A percentile compares a stretch with the other conserved stretches of the same genome.
Evolutionary conservation across 2,329 filamentous ascomycete species (phyloP).

Genomic region (Phaeophleospora eucalypticola): DNA sequence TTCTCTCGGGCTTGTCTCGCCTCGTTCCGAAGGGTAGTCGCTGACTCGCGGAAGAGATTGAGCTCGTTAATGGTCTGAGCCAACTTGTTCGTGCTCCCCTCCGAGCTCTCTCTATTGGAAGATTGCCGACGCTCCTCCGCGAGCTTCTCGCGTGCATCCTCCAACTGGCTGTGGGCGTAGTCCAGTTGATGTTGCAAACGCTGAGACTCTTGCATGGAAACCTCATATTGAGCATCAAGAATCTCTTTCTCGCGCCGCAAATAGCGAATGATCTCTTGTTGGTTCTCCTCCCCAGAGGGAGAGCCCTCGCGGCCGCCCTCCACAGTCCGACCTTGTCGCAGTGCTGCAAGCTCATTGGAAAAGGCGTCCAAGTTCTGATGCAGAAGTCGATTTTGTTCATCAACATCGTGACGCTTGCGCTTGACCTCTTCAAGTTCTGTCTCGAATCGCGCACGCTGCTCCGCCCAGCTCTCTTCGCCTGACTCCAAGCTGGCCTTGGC

Average conservation of each 20-base stretch:
- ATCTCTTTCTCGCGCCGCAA: slow-evolving; percentile 96
- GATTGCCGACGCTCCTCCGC: slow-evolving; percentile 80
- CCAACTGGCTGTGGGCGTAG: slow-evolving; percentile 79
- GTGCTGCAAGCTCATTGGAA: slow-evolving; percentile 65
- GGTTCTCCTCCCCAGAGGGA: slow-evolving; percentile 53
- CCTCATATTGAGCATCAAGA: slow-evolving; percentile 89
- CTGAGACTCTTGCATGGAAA: slow-evolving; percentile 83
- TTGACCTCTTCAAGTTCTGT: slow-evolving; percentile 76
- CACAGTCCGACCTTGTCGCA: slow-evolving; percentile 69
- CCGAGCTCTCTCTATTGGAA: slow-evolving; percentile 66
- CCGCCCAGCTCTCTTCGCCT: slow-evolving; percentile 83
- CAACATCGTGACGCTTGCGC: slow-evolving; percentile 74
- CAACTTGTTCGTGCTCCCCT: slow-evolving; percentile 79
- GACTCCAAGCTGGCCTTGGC: slow-evolving; percentile 74
- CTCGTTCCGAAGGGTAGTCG: slow-evolving; percentile 82
- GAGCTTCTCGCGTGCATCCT: slow-evolving; percentile 82
- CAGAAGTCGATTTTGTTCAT: slow-evolving; percentile 84
- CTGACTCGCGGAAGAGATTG: slow-evolving; percentile 93
- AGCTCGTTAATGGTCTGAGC: slow-evolving; percentile 94
- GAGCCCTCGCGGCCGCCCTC: slow-evolving; percentile 42
- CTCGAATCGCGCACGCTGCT: slow-evolving; percentile 75
- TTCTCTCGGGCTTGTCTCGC: slow-evolving; percentile 73
- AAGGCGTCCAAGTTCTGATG: slow-evolving; percentile 85
- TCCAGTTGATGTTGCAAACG: slow-evolving; percentile 86
- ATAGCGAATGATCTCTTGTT: slow-evolving; percentile 88